phyloP scores from a whole-genome alignment of 2,329 filamentous ascomycete genomes.

The Chaetomium sp. region DNA sequence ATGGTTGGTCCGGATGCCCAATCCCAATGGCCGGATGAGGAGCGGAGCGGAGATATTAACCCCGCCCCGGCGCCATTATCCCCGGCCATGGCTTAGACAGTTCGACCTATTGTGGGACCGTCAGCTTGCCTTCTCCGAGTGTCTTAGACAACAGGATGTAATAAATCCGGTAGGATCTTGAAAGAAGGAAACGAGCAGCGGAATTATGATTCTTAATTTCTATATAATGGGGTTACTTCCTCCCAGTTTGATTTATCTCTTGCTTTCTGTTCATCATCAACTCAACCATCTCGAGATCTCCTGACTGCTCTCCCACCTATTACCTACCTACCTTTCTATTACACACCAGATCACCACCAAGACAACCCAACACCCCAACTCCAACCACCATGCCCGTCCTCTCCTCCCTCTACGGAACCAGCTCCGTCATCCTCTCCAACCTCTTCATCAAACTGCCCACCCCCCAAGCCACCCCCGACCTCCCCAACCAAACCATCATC shows the following conservation, averaged over 20 bases:
- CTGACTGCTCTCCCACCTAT: background rate
- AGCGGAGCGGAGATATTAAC: conserved; percentile 16
- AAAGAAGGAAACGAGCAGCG: background rate
- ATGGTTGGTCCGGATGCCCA: background rate
- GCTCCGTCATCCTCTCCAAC: conserved; percentile 28
- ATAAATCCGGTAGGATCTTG: background rate
- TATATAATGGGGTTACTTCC: background rate
- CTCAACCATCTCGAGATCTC: background rate
- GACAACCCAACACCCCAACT: background rate
- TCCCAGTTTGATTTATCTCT: background rate
- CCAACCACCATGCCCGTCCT: conserved; percentile 1
- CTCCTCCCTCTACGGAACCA: conserved; percentile 24
- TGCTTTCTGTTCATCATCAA: background rate
- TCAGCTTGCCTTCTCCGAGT: background rate
- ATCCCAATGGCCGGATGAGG: background rate
- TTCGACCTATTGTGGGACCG: no score
- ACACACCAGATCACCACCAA: background rate
- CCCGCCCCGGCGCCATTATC: conserved; percentile 5
- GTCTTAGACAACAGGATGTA: background rate
- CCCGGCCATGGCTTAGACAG: background rate
- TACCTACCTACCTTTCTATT: background rate
- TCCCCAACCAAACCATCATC: conserved; percentile 41
- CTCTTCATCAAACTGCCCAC: conserved; percentile 20
- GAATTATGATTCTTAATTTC: background rate
- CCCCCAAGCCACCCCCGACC: conserved; percentile 19